Percentiles rank a stretch among this genome's conserved stretches.
Conservation (phyloP, 2,329 filamentous ascomycete species). For the Thelonectria olida region DNA sequence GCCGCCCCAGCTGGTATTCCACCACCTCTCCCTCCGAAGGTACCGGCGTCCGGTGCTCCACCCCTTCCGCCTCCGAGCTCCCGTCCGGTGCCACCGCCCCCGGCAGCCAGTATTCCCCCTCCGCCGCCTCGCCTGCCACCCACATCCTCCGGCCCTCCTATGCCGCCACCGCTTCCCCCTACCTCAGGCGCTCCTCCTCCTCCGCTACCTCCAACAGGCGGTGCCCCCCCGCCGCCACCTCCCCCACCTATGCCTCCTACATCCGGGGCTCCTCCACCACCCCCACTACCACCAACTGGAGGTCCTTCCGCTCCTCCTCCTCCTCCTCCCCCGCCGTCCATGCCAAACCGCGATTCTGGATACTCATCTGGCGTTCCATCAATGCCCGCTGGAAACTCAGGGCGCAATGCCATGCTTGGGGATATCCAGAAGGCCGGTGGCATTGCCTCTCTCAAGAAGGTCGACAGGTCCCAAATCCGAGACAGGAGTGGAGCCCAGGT, state of each 20-base stretch:
- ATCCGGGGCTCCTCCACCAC: slow-evolving; percentile 43
- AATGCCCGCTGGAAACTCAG: slow-evolving; percentile 53
- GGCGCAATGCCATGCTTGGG: slow-evolving; percentile 70
- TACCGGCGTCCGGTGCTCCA: slow-evolving; percentile 54
- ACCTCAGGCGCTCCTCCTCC: slow-evolving; percentile 43
- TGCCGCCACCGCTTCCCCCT: slow-evolving; percentile 58
- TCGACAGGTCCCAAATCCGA: slow-evolving; percentile 73
- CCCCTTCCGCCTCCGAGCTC: slow-evolving; percentile 61
- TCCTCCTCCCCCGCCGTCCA: slow-evolving; percentile 58
- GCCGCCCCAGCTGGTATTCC: slow-evolving; percentile 46
- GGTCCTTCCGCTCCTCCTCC: slow-evolving; percentile 51
- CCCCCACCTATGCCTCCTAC: slow-evolving; percentile 46
- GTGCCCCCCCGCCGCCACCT: slow-evolving; percentile 48
- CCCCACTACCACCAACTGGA: slow-evolving; percentile 41
- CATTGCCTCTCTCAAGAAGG: slow-evolving; percentile 77
- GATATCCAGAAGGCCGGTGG: slow-evolving; percentile 78
- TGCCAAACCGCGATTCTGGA: slow-evolving; percentile 66
- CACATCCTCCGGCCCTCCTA: slow-evolving; percentile 34
- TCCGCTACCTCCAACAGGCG: slow-evolving; percentile 45
- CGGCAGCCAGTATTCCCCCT: slow-evolving; percentile 52
- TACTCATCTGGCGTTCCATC: slow-evolving; percentile 64
- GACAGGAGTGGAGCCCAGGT: slow-evolving; percentile 75
- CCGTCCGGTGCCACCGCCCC: slow-evolving; percentile 63
- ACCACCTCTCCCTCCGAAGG: slow-evolving; percentile 60
- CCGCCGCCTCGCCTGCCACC: slow-evolving; percentile 46